Evolutionary conservation across 2,329 filamentous ascomycete species (phyloP).

Genomic region (Colletotrichum sp.): DNA sequence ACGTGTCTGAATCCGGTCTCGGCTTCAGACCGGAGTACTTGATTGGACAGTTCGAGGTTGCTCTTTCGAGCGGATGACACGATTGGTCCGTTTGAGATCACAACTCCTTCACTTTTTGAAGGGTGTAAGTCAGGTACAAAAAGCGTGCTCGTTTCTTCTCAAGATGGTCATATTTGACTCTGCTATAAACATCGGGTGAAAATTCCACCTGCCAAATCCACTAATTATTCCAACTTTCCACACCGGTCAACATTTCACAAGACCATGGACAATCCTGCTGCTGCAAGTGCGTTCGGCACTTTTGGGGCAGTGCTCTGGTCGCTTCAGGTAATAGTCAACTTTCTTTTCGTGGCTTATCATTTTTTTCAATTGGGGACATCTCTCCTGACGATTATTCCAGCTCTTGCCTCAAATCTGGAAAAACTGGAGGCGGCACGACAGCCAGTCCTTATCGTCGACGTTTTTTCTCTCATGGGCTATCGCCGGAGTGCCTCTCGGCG

Average conservation of each 20-base stretch:
- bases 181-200: background rate
- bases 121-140: background rate
- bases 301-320: background rate
- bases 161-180: background rate
- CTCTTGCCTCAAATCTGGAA: background rate
- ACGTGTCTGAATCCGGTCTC: background rate
- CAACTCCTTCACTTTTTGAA: background rate
- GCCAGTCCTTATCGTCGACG: background rate
- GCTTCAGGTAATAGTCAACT: background rate
- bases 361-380: background rate
- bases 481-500: background rate
- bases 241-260: background rate
- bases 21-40: fast-evolving
- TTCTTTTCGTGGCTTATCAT: background rate
- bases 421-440: background rate
- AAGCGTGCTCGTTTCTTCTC: background rate
- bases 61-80: background rate
- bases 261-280: background rate
- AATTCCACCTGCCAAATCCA: background rate
- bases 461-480: background rate
- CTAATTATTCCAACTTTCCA: background rate
- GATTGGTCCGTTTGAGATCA: background rate
- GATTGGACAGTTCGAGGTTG: background rate
- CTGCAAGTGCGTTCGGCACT: background rate
- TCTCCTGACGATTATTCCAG: background rate